These are phyloP conservation scores for Cordyceps cicadae DNA, from an alignment of 2,329 filamentous ascomycete species.

Conservation along the genomic window DNA sequence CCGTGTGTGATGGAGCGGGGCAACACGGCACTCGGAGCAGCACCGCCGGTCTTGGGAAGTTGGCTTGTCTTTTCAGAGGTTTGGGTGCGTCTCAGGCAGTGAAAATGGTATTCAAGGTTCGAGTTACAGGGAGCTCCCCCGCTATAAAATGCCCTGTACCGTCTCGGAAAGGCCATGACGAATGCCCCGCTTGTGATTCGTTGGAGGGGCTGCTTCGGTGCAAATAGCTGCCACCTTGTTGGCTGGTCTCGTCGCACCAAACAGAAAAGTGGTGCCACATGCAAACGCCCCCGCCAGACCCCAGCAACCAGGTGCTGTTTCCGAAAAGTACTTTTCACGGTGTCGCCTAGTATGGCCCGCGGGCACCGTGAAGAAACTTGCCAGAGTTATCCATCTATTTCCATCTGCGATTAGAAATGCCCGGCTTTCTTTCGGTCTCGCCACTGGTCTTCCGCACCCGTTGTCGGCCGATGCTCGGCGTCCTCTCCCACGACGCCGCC, in stretches of 20 bases:
- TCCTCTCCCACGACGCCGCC: too few relatives aligned
- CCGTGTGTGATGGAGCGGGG: not conserved
- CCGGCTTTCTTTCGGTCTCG: not conserved
- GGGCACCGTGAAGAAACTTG: conserved; percentile 4
- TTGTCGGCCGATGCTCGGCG: not conserved
- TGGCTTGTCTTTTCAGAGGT: not conserved
- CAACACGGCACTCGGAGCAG: conserved; percentile 5
- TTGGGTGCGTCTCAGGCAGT: not conserved
- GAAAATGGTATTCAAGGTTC: not conserved
- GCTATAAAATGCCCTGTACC: not conserved
- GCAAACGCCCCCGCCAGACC: not conserved
- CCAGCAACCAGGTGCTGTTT: not conserved
- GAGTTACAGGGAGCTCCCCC: not conserved
- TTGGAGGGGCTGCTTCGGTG: not conserved
- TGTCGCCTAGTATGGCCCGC: not conserved
- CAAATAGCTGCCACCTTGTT: conserved; percentile 6
- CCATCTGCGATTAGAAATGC: not conserved
- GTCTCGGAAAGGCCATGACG: not conserved
- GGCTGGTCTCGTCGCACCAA: not conserved
- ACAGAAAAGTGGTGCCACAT: not conserved
- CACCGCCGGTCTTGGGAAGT: not conserved
- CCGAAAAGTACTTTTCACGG: not conserved
- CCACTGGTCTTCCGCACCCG: not conserved
- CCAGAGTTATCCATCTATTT: not conserved
- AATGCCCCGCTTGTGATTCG: not conserved